A percentile compares a stretch with the other conserved stretches of the same genome.
Evolutionary conservation across 192 early-diverging fungal species (phyloP).

Genomic region (Coemansia brasiliensis): DNA sequence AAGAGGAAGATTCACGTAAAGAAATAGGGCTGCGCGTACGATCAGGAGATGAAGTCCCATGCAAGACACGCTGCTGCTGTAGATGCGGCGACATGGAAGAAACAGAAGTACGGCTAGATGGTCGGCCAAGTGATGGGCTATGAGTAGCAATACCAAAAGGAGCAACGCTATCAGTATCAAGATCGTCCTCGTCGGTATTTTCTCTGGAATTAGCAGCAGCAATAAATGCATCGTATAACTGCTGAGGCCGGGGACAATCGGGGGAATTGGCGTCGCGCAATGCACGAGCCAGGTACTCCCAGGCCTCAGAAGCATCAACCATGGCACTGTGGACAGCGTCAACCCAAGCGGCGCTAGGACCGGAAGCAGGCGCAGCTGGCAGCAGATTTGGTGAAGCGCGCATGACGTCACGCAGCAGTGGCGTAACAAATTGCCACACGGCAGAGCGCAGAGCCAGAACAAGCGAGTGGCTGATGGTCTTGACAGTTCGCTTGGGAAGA

Average conservation of each 20-base stretch:
- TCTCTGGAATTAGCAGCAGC: too few relatives aligned
- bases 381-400: conserved; percentile 22
- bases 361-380: conserved; percentile 8
- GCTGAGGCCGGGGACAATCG: too few relatives aligned
- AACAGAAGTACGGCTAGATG: too few relatives aligned
- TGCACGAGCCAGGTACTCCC: conserved; percentile 33
- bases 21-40: conserved; percentile 5
- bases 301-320: conserved; percentile 30
- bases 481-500: conserved; percentile 92
- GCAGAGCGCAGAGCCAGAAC: conserved; percentile 55
- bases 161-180: too few relatives aligned
- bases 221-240: too few relatives aligned
- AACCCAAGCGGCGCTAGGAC: conserved; percentile 16
- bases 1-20: background rate
- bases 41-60: background rate
- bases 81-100: conserved; percentile 17
- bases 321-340: conserved; percentile 21
- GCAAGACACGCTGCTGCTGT: conserved; percentile 18
- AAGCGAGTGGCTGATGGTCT: conserved; percentile 84
- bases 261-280: conserved; percentile 1
- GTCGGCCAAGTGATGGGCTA: too few relatives aligned
- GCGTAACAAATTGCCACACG: conserved; percentile 43
- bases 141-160: too few relatives aligned
- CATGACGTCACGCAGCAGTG: conserved; percentile 40
- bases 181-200: too few relatives aligned